Evolutionary conservation across 768 basidiomycete genomes (phyloP).

Genomic region (Trametes villosa): DNA sequence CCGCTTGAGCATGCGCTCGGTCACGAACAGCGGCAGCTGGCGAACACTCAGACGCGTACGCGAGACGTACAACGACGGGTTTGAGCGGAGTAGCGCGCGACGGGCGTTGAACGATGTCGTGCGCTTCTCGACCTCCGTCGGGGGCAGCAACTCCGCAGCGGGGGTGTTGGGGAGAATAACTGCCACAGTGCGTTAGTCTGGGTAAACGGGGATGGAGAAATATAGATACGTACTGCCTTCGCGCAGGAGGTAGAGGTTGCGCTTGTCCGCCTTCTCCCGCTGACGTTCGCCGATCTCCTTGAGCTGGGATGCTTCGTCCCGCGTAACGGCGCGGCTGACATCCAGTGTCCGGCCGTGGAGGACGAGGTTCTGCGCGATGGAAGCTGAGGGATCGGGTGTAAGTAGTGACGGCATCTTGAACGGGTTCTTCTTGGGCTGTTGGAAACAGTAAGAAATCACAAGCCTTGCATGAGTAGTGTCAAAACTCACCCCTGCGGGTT

Average conservation of each 20-base stretch:
- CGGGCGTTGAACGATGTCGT: slow-evolving; percentile 86
- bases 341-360: slow-evolving; percentile 93
- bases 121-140: slow-evolving; percentile 84
- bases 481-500: slow-evolving; percentile 33
- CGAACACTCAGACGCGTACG: slow-evolving; percentile 93
- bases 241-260: slow-evolving; percentile 92
- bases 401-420: slow-evolving; percentile 88
- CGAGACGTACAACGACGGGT: slow-evolving; percentile 94
- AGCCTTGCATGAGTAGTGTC: not conserved
- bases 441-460: slow-evolving; percentile 2
- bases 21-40: slow-evolving; percentile 88
- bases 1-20: slow-evolving; percentile 87
- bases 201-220: not conserved
- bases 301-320: slow-evolving; percentile 85
- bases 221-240: slow-evolving; percentile 79
- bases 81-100: slow-evolving; percentile 79
- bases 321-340: slow-evolving; percentile 86
- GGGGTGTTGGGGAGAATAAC: slow-evolving; percentile 91
- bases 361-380: slow-evolving; percentile 80
- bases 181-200: slow-evolving; percentile 35
- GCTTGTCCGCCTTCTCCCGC: slow-evolving; percentile 89
- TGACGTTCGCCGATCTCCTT: slow-evolving; percentile 86
- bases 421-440: slow-evolving; percentile 75
- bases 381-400: slow-evolving; percentile 90
- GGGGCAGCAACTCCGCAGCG: slow-evolving; percentile 69